These are phyloP conservation scores for Mycena crocata DNA, from an alignment of 768 basidiomycete species.

Conservation along the genomic window DNA sequence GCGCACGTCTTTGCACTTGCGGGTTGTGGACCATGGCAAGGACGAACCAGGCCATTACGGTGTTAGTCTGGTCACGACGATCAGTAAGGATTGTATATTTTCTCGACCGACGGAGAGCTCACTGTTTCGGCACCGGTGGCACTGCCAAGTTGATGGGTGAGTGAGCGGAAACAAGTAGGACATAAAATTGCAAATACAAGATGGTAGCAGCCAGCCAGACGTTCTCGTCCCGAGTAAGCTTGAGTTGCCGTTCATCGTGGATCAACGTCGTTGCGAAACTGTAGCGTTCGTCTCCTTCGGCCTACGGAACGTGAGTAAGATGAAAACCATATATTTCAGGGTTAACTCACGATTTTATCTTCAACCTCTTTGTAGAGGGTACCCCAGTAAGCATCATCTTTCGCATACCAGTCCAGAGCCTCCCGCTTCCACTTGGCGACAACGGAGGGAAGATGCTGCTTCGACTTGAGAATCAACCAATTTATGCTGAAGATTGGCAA, in stretches of 20 bases:
- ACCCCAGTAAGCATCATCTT: constrained; percentile 24
- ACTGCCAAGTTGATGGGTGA: background rate
- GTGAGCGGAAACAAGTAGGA: constrained; percentile 33
- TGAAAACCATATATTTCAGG: background rate
- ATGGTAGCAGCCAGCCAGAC: constrained; percentile 45
- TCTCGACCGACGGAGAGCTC: too few relatives aligned
- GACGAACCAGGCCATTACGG: too few relatives aligned
- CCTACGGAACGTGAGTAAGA: background rate
- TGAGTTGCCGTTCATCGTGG: background rate
- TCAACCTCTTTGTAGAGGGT: constrained; percentile 21
- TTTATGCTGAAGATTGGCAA: too few relatives aligned
- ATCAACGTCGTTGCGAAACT: constrained; percentile 9
- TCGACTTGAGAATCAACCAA: too few relatives aligned
- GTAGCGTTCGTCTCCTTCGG: background rate
- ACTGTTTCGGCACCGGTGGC: constrained; percentile 40
- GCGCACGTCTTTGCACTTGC: constrained; percentile 39
- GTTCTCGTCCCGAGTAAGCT: constrained; percentile 38
- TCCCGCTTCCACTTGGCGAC: constrained; percentile 39
- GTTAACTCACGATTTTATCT: constrained; percentile 3
- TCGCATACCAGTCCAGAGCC: constrained; percentile 27
- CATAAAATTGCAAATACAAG: constrained; percentile 40
- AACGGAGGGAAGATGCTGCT: constrained; percentile 41
- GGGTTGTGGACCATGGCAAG: constrained; percentile 39
- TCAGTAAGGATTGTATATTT: too few relatives aligned
- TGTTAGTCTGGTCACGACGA: background rate